Base-by-base conservation (phyloP, 116 monocot species). In the Trichopus zeylanicus region DNA sequence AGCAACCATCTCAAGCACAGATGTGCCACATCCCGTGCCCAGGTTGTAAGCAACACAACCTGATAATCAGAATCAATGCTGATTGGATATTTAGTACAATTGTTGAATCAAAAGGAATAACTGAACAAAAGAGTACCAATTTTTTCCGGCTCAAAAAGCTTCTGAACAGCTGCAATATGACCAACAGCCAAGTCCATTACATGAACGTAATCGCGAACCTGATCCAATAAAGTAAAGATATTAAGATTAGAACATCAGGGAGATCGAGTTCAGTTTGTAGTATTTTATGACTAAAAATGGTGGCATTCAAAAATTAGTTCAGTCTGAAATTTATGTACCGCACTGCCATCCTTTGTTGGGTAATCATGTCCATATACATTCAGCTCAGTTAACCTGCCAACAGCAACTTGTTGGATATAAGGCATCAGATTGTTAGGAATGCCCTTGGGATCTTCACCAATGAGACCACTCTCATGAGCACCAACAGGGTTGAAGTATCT, bases 111-210 rank as follows among this genome's bases (percentile, higher is more conserved):
- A 13, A 13, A 31, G 48, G 8, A 21, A n/a, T 24, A 13, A n/a
- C 51, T 8, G 1, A 52, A 0, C 24, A 8, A 11, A 37, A 37
- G 18, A 49, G 23, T 69, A 88, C 89, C 84, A 37, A 75, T 78
- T 49, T 73, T 37, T 65, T 74, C 72, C 26, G 78, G 52, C 13
- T 71, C 59, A 62, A 85, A 79, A 63, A 90, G 73, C 60, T 90
- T 90, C 29, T 46, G 26, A 16, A 90, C 79, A 26, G 90, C 78
- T 53, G 90, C 85, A 59, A 85, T 63, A 66, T 90, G 90, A 51
- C 90, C 90, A 71, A 82, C 82, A 28, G 85, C 90, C 64, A 90
- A 73, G 55, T 90, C 90, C 81, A 90, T 79, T 10, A 90, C 90
- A 62, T 90, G 85, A 56, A 90, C 85, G 59, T 82, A 90, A 56